Percentiles rank a stretch among this genome's conserved stretches.
Evolutionary conservation across 140 eudicot species (phyloP).

Genomic region (Bidens hawaiensis): DNA sequence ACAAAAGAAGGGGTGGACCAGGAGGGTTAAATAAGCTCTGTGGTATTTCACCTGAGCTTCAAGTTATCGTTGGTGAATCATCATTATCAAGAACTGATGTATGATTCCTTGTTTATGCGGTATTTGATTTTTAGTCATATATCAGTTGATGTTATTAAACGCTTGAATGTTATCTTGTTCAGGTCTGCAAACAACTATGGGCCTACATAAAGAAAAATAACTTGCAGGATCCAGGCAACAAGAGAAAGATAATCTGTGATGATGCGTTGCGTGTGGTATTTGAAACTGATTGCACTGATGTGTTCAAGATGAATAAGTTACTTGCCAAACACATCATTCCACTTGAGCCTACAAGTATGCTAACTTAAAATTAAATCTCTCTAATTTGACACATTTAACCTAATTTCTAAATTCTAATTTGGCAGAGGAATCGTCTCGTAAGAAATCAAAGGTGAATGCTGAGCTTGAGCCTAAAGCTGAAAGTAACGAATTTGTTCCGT

Average conservation of each 20-base stretch:
- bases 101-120: constrained; percentile 3
- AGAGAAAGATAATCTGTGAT: constrained; percentile 91
- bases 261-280: constrained; percentile 84
- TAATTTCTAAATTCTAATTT: not conserved
- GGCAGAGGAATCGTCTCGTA: constrained; percentile 43
- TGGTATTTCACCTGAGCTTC: constrained; percentile 64
- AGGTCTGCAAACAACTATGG: constrained; percentile 96
- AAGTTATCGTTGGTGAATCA: constrained; percentile 56
- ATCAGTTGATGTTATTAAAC: constrained; percentile 2
- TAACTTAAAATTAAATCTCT: not conserved
- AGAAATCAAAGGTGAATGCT: constrained; percentile 32
- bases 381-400: not conserved
- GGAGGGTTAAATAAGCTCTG: constrained; percentile 61
- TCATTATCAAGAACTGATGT: constrained; percentile 65
- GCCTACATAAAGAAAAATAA: constrained; percentile 86
- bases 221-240: constrained; percentile 93
- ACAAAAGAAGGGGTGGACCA: constrained; percentile 60
- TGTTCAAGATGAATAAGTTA: constrained; percentile 95
- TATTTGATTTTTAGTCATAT: not conserved
- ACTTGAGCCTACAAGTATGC: constrained; percentile 81
- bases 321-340: constrained; percentile 88
- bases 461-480: constrained; percentile 28
- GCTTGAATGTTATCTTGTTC: constrained; percentile 13
- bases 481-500: constrained; percentile 28
- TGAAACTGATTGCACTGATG: constrained; percentile 82